Percentiles rank a stretch among this genome's conserved stretches.
Evolutionary conservation across 1,284 basidiomycete species (phyloP).

Genomic region (Hemileia vastatrix): DNA sequence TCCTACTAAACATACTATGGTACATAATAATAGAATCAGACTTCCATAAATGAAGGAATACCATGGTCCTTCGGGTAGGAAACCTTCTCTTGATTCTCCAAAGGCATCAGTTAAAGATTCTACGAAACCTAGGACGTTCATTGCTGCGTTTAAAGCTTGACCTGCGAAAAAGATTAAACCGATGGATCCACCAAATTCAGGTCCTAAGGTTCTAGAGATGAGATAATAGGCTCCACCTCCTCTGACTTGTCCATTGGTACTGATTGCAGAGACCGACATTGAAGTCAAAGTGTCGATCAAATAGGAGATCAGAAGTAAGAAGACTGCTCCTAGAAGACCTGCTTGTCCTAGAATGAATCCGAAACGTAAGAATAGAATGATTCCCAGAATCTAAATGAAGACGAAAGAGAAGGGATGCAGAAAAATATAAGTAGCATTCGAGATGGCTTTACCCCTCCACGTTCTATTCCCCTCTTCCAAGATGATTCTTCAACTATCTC

Average conservation of each 20-base stretch:
- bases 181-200: slow-evolving; percentile 43
- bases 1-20: too few species aligned
- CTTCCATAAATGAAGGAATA: slow-evolving; percentile 39
- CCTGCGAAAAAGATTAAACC: slow-evolving; percentile 42
- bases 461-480: too few species aligned
- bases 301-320: slow-evolving; percentile 37
- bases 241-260: slow-evolving; percentile 42
- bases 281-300: slow-evolving; percentile 40
- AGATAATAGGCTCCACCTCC: slow-evolving; percentile 44
- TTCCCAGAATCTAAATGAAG: slow-evolving; percentile 33
- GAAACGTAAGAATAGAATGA: slow-evolving; percentile 43
- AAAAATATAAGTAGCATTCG: too few species aligned
- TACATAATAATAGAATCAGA: too few species aligned
- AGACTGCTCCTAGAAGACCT: slow-evolving; percentile 37
- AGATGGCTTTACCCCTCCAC: too few species aligned
- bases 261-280: slow-evolving; percentile 41
- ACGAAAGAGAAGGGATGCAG: neutral
- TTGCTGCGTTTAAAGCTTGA: slow-evolving; percentile 40
- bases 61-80: slow-evolving; percentile 41
- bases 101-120: slow-evolving; percentile 40
- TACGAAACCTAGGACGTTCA: slow-evolving; percentile 43
- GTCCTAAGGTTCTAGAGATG: slow-evolving; percentile 41
- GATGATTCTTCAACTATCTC: too few species aligned
- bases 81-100: slow-evolving; percentile 32
- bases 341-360: slow-evolving; percentile 43